Percentiles rank a stretch among this genome's conserved stretches.
Conservation (phyloP, 2,329 filamentous ascomycete species). For the Pseudopyrenochaeta lycopersici region DNA sequence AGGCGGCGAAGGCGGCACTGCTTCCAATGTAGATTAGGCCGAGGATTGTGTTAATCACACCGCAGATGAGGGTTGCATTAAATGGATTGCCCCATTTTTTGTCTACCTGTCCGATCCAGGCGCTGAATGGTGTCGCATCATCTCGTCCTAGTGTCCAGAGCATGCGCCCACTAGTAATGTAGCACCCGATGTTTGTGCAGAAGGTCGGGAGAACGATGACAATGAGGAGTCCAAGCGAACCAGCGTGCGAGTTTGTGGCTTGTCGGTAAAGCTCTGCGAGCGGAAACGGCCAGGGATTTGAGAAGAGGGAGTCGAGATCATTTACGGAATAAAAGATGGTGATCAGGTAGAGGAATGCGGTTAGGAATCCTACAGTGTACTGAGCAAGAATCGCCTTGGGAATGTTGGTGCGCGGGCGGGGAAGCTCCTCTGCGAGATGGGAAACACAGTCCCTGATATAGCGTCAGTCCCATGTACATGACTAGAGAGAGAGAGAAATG, state of each 20-base stretch:
- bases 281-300: slow-evolving; percentile 63
- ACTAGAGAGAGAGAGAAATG: not conserved
- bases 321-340: slow-evolving; percentile 66
- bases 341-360: slow-evolving; percentile 49
- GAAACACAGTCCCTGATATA: slow-evolving; percentile 65
- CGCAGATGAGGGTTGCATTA: slow-evolving; percentile 64
- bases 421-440: slow-evolving; percentile 67
- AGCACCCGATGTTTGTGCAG: slow-evolving; percentile 63
- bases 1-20: slow-evolving; percentile 71
- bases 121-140: slow-evolving; percentile 63
- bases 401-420: slow-evolving; percentile 48
- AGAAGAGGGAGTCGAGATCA: slow-evolving; percentile 64
- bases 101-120: slow-evolving; percentile 59
- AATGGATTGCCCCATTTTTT: slow-evolving; percentile 60
- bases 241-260: slow-evolving; percentile 52
- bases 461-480: not conserved
- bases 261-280: slow-evolving; percentile 72
- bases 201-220: slow-evolving; percentile 65
- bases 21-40: slow-evolving; percentile 73
- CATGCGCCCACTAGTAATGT: slow-evolving; percentile 69
- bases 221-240: slow-evolving; percentile 56
- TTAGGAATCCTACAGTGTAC: slow-evolving; percentile 47
- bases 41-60: slow-evolving; percentile 62
- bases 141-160: slow-evolving; percentile 70
- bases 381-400: slow-evolving; percentile 53